Conservation (phyloP, 2,329 filamentous ascomycete species). For the Blastomyces emzantsi region DNA sequence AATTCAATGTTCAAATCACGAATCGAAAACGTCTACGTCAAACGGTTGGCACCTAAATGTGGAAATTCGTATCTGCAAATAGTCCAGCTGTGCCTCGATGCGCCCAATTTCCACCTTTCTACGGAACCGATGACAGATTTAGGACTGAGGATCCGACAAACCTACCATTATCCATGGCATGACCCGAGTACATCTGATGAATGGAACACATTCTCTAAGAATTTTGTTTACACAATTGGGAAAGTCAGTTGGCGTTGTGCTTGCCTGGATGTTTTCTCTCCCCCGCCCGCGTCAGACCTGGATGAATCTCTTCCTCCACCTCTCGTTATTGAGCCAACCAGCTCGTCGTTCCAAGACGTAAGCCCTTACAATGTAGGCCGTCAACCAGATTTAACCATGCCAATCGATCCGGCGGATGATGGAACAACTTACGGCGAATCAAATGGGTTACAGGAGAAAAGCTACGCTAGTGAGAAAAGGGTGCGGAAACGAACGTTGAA, state of each 20-base stretch:
- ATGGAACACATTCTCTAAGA: conserved; percentile 37
- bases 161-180: conserved; percentile 36
- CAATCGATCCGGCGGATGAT: conserved; percentile 13
- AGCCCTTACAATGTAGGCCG: conserved; percentile 13
- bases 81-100: conserved; percentile 52
- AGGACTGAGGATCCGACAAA: conserved; percentile 32
- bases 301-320: conserved; percentile 36
- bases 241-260: conserved; percentile 37
- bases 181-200: conserved; percentile 34
- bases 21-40: conserved; percentile 54
- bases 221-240: conserved; percentile 36
- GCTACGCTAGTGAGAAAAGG: conserved; percentile 23
- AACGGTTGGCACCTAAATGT: conserved; percentile 53
- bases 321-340: conserved; percentile 25
- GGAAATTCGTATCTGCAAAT: conserved; percentile 55
- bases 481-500: conserved; percentile 35
- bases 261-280: conserved; percentile 34
- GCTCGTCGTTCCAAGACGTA: conserved; percentile 12
- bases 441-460: conserved; percentile 21
- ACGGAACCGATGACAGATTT: conserved; percentile 36
- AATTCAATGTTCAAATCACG: conserved; percentile 54
- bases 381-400: conserved; percentile 11
- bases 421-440: conserved; percentile 20
- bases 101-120: conserved; percentile 43
- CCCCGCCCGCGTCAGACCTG: conserved; percentile 33